Percentiles rank a stretch among this genome's conserved stretches.
Evolutionary conservation across 352 stramenopile species (phyloP).

Genomic region (Phytophthora meadii): DNA sequence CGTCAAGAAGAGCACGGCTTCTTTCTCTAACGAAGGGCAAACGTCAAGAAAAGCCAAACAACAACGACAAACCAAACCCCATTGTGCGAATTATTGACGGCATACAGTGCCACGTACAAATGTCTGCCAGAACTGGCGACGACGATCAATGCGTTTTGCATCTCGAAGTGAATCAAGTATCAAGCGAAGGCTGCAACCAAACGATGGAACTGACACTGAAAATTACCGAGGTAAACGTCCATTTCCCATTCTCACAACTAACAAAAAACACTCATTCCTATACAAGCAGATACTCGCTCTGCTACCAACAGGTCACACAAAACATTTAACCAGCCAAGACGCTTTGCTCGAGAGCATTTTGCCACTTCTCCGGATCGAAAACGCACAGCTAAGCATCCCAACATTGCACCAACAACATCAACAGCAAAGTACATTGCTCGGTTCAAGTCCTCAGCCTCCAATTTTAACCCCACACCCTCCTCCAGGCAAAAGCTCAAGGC

Average conservation of each 20-base stretch:
- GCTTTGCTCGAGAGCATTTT: slow-evolving; percentile 33
- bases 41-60: slow-evolving; percentile 3
- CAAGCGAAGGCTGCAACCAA: slow-evolving; percentile 18
- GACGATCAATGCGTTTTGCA: slow-evolving; percentile 30
- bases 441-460: not conserved
- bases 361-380: slow-evolving; percentile 28
- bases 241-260: not conserved
- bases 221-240: slow-evolving; percentile 29
- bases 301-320: slow-evolving; percentile 17
- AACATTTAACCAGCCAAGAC: slow-evolving; percentile 29
- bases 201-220: slow-evolving; percentile 35
- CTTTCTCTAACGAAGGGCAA: slow-evolving; percentile 19
- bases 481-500: not conserved
- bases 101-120: slow-evolving; percentile 24
- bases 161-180: slow-evolving; percentile 17
- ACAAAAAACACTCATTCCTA: not conserved
- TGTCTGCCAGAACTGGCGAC: slow-evolving; percentile 10
- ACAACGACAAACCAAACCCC: slow-evolving; percentile 6
- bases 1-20: slow-evolving; percentile 26
- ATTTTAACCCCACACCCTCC: slow-evolving; percentile 13
- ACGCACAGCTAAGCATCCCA: slow-evolving; percentile 17
- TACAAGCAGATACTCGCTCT: slow-evolving; percentile 31
- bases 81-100: slow-evolving; percentile 24
- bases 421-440: not conserved
- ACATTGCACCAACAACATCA: slow-evolving; percentile 14